These are phyloP conservation scores for Plasmodium knowlesi DNA, from an alignment of 169 alveolate species.

Conservation along the genomic window DNA sequence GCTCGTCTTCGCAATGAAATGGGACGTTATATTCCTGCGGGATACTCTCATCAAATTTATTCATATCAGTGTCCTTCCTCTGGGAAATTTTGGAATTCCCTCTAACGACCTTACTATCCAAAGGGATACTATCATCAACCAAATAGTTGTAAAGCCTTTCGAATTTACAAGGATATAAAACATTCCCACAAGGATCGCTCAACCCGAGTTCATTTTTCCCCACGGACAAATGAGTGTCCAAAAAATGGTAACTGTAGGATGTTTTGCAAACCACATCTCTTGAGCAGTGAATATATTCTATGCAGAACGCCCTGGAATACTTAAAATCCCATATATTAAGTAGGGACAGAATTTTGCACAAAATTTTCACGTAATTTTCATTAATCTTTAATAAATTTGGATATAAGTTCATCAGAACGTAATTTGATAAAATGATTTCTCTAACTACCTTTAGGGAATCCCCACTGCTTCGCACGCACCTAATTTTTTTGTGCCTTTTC, in stretches of 20 bases:
- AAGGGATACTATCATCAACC: neutral
- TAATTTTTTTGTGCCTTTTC: neutral
- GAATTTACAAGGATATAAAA: neutral
- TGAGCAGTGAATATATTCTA: slow-evolving; percentile 22
- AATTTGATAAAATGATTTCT: slow-evolving; percentile 57
- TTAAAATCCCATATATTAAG: slow-evolving; percentile 37
- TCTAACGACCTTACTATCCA: neutral
- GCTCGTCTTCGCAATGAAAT: neutral
- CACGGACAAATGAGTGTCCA: neutral
- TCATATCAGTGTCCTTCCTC: neutral
- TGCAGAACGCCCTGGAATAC: neutral
- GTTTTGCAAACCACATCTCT: slow-evolving; percentile 3
- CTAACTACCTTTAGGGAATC: slow-evolving; percentile 40
- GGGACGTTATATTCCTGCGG: neutral
- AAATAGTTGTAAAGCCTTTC: neutral
- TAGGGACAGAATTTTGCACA: slow-evolving; percentile 60
- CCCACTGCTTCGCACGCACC: neutral
- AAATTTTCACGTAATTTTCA: slow-evolving; percentile 29
- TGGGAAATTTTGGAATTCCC: neutral
- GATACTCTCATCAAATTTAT: neutral
- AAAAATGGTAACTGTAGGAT: slow-evolving; percentile 29
- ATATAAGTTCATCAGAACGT: slow-evolving; percentile 23
- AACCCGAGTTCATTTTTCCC: neutral
- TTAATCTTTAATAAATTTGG: slow-evolving; percentile 30
- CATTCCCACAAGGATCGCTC: neutral